Evolutionary conservation across 78 protist genomes (phyloP).

Genomic region (Planoprotostelium fungivorum): DNA sequence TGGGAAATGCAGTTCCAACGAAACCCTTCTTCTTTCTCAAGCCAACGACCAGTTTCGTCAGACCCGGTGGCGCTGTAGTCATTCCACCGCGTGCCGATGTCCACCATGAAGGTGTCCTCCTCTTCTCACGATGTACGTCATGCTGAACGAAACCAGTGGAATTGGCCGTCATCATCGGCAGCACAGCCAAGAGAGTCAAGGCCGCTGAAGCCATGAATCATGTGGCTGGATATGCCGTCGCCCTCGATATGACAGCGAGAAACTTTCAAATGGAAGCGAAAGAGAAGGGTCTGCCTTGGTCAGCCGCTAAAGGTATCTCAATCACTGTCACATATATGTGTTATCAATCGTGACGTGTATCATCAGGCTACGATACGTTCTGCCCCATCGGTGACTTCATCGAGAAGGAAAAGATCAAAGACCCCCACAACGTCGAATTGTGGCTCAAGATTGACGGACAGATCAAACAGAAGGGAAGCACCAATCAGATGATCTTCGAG

Average conservation of each 20-base stretch:
- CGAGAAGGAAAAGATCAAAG: slow-evolving; percentile 43
- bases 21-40: slow-evolving; percentile 68
- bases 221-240: slow-evolving; percentile 56
- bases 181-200: slow-evolving; percentile 34
- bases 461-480: slow-evolving; percentile 44
- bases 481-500: slow-evolving; percentile 41
- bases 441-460: slow-evolving; percentile 57
- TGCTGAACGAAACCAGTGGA: slow-evolving; percentile 14
- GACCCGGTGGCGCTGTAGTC: slow-evolving; percentile 25
- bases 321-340: not conserved
- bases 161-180: slow-evolving; percentile 58
- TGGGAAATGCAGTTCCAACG: slow-evolving; percentile 59
- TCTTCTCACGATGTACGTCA: not conserved
- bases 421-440: slow-evolving; percentile 26
- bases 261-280: slow-evolving; percentile 47
- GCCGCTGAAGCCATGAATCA: slow-evolving; percentile 41
- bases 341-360: slow-evolving; percentile 27
- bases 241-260: slow-evolving; percentile 55
- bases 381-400: slow-evolving; percentile 59
- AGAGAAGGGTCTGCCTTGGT: not conserved
- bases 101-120: slow-evolving; percentile 36
- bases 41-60: slow-evolving; percentile 42
- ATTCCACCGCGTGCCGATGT: slow-evolving; percentile 38
- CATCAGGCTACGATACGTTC: slow-evolving; percentile 62
- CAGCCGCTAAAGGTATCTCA: slow-evolving; percentile 1